A percentile compares a stretch with the other conserved stretches of the same genome.
These are phyloP conservation scores for Cerrena zonata DNA, from an alignment of 1,284 basidiomycete species.

Conservation along the genomic window DNA sequence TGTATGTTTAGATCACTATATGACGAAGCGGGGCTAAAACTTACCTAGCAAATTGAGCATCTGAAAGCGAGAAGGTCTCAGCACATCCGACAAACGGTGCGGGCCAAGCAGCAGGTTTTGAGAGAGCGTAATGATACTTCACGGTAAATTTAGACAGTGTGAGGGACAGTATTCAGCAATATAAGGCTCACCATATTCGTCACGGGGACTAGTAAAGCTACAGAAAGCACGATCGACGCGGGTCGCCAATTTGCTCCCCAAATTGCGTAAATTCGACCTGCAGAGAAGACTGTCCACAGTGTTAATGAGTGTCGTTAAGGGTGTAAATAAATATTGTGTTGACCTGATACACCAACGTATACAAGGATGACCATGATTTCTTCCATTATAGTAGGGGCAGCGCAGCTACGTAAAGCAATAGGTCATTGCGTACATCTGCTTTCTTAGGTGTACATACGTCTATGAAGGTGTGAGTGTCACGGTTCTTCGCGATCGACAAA, in stretches of 20 bases:
- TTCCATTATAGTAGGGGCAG: neutral
- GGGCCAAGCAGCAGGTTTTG: neutral
- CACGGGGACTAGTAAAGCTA: neutral
- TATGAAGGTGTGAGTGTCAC: neutral
- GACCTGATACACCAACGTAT: neutral
- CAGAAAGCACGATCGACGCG: neutral
- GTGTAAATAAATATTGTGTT: neutral
- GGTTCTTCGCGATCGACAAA: neutral
- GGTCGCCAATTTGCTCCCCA: neutral
- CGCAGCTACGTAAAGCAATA: neutral
- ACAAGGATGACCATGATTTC: constrained; percentile 1
- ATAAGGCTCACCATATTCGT: neutral
- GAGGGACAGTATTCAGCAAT: neutral
- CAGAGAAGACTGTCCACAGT: neutral
- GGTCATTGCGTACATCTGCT: neutral
- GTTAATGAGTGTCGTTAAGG: neutral
- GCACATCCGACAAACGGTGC: constrained; percentile 2
- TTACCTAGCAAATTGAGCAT: neutral
- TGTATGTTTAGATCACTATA: no score
- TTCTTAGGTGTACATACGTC: neutral
- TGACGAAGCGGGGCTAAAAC: no score
- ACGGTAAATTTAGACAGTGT: neutral
- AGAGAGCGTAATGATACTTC: constrained; percentile 1
- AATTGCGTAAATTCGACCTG: constrained; percentile 2
- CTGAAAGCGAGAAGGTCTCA: neutral